phyloP scores from a whole-genome alignment of 345 rosid species.

The Xanthoceras sorbifolium region DNA sequence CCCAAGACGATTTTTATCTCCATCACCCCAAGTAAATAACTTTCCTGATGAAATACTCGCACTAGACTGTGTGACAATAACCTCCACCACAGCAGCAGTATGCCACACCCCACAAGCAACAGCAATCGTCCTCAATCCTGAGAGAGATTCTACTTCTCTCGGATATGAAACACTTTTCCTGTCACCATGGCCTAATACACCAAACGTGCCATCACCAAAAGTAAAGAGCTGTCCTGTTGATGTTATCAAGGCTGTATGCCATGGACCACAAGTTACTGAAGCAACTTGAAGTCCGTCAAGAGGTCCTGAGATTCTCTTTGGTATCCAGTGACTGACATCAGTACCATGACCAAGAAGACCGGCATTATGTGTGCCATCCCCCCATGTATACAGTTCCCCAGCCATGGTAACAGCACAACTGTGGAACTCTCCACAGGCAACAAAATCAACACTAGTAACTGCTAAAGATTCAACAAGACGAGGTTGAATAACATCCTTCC shows the following conservation, averaged over 20 bases:
- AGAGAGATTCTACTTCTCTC: slow-evolving; percentile 83
- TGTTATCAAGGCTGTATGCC: slow-evolving; percentile 95
- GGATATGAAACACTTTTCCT: slow-evolving; percentile 67
- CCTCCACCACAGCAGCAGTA: slow-evolving; percentile 95
- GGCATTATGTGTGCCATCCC: slow-evolving; percentile 88
- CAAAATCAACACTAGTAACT: slow-evolving; percentile 61
- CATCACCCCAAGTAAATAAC: slow-evolving; percentile 98
- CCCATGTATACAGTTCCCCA: slow-evolving; percentile 97
- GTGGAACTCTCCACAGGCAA: slow-evolving; percentile 97
- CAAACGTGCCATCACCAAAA: slow-evolving; percentile 96
- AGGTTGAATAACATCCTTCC: slow-evolving; percentile 77
- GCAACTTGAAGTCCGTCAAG: slow-evolving; percentile 91
- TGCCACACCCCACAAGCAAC: slow-evolving; percentile 99
- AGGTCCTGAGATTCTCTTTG: slow-evolving; percentile 89
- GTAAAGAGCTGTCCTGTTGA: slow-evolving; percentile 89
- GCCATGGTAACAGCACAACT: slow-evolving; percentile 89
- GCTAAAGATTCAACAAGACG: slow-evolving; percentile 77
- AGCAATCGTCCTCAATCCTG: slow-evolving; percentile 78
- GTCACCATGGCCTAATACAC: slow-evolving; percentile 92
- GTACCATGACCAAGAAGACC: slow-evolving; percentile 96
- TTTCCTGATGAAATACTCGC: slow-evolving; percentile 78
- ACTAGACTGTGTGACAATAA: slow-evolving; percentile 77
- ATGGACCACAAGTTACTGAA: slow-evolving; percentile 90
- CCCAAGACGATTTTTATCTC: slow-evolving; percentile 92
- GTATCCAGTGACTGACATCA: slow-evolving; percentile 94